Conservation (phyloP, 352 stramenopile species). For the Saprolegnia parasitica region DNA sequence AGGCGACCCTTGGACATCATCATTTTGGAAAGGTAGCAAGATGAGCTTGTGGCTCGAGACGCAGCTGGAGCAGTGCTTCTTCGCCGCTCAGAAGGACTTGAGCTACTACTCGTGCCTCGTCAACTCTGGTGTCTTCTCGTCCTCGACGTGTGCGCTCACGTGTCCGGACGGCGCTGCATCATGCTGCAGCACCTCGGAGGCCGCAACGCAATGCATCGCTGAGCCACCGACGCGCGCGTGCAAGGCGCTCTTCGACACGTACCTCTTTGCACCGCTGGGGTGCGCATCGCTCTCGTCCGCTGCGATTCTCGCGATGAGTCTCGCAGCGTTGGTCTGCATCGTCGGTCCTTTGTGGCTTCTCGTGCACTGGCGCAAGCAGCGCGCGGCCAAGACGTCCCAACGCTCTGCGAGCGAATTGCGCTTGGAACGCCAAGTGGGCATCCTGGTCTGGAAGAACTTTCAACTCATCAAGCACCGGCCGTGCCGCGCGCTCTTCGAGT, state of each 20-base stretch:
- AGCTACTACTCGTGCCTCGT: constrained; percentile 14
- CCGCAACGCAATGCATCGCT: background rate
- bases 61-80: constrained; percentile 16
- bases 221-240: background rate
- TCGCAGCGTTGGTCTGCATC: background rate
- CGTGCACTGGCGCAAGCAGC: constrained; percentile 2
- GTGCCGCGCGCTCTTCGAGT: constrained; percentile 53
- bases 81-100: background rate
- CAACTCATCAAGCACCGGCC: constrained; percentile 44
- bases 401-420: constrained; percentile 26
- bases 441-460: constrained; percentile 73
- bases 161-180: background rate
- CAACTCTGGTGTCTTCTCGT: constrained; percentile 1
- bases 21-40: no score
- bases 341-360: background rate
- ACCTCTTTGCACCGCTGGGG: background rate
- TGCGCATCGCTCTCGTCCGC: background rate
- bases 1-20: no score
- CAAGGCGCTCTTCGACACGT: constrained; percentile 1
- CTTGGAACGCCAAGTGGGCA: constrained; percentile 48
- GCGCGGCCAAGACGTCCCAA: background rate
- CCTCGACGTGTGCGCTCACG: background rate
- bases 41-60: background rate
- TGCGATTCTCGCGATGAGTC: background rate
- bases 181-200: background rate